Evolutionary conservation across 345 rosid genomes (phyloP).

Genomic region (Eucalyptus curtisii): DNA sequence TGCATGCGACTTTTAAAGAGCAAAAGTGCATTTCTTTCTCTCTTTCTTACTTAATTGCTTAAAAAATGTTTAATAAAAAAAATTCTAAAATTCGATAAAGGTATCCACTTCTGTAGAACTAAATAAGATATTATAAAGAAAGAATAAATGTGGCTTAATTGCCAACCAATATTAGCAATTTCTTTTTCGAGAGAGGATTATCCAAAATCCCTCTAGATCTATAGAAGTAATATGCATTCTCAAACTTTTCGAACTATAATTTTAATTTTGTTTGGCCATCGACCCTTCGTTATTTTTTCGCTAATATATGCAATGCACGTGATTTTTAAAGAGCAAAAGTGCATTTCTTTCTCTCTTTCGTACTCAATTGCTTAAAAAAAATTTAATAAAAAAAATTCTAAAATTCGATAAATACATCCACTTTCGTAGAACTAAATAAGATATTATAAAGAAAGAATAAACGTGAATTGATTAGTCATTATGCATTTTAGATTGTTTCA

Average conservation of each 20-base stretch:
- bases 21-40: too few species aligned
- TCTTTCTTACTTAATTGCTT: too few species aligned
- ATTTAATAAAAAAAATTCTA: background rate
- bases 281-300: background rate
- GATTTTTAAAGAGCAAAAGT: background rate
- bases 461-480: background rate
- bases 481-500: background rate
- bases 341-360: background rate
- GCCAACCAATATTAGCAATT: too few species aligned
- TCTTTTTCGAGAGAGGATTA: too few species aligned
- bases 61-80: too few species aligned
- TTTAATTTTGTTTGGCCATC: too few species aligned
- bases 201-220: too few species aligned
- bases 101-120: rapidly evolving
- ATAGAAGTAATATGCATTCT: too few species aligned
- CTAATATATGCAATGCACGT: background rate
- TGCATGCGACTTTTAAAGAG: background rate
- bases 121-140: too few species aligned
- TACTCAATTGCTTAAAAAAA: background rate
- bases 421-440: background rate
- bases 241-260: too few species aligned
- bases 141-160: too few species aligned
- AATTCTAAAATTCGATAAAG: too few species aligned
- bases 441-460: background rate
- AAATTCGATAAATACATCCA: background rate